These are phyloP conservation scores for Globisporangium paddicum DNA, from an alignment of 352 stramenopile species.

Conservation along the genomic window DNA sequence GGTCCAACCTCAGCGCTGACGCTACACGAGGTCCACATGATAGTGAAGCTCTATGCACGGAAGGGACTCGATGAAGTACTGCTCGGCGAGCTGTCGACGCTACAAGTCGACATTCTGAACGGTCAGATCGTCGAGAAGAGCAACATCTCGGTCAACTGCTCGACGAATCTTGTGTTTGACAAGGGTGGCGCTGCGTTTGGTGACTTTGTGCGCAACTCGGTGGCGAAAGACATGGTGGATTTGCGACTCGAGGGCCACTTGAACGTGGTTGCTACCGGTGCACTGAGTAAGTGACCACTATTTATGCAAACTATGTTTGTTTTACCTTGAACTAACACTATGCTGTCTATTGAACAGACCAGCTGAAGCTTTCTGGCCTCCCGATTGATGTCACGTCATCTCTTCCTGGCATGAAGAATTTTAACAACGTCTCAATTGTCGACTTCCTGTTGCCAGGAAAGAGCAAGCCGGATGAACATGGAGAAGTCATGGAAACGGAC, in stretches of 20 bases:
- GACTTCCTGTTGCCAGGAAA: slow-evolving; percentile 54
- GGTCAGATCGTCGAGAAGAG: slow-evolving; percentile 47
- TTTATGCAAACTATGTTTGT: not conserved
- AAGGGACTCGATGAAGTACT: slow-evolving; percentile 21
- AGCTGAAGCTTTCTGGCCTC: slow-evolving; percentile 40
- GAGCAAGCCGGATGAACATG: slow-evolving; percentile 20
- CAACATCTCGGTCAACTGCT: slow-evolving; percentile 71
- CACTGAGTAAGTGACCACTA: slow-evolving; percentile 36
- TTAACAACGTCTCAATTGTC: slow-evolving; percentile 53
- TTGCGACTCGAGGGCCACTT: slow-evolving; percentile 49
- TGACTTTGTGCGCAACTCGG: slow-evolving; percentile 60
- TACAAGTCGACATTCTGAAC: slow-evolving; percentile 48
- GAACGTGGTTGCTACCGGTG: slow-evolving; percentile 56
- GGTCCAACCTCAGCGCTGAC: slow-evolving; percentile 51
- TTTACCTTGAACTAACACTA: slow-evolving; percentile 4
- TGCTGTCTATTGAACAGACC: slow-evolving; percentile 24
- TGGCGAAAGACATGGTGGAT: slow-evolving; percentile 39
- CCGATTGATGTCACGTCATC: slow-evolving; percentile 38
- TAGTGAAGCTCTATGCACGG: slow-evolving; percentile 38
- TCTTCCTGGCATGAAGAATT: slow-evolving; percentile 60
- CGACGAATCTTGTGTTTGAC: slow-evolving; percentile 38
- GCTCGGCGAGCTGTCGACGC: slow-evolving; percentile 47
- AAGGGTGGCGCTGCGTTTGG: slow-evolving; percentile 48
- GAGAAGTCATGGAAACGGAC: slow-evolving; percentile 49
- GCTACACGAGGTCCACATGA: slow-evolving; percentile 59